phyloP scores from a whole-genome alignment of 176 grass and related monocot genomes.

The Saccharum officinarum region DNA sequence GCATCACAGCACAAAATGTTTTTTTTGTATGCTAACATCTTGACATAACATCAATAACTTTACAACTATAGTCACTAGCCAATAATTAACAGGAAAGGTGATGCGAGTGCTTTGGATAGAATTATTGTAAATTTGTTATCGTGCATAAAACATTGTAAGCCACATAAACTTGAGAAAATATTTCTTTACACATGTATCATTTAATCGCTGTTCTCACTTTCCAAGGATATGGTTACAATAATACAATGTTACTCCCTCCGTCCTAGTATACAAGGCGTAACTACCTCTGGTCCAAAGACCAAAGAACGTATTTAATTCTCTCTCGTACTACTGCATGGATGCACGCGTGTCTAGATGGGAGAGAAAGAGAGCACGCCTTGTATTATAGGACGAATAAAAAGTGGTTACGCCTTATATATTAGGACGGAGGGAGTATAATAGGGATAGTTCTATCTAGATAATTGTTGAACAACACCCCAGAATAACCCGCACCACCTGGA shows the following conservation, averaged over 20 bases:
- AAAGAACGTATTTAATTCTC: no score
- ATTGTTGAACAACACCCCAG: neutral
- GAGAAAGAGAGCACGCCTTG: no score
- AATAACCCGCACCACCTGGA: neutral
- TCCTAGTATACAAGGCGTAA: no score
- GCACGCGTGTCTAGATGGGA: no score
- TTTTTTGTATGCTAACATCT: neutral
- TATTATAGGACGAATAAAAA: no score
- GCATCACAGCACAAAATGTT: neutral
- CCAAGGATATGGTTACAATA: constrained; percentile 7
- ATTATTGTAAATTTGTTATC: neutral
- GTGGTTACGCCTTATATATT: no score
- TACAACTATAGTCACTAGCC: constrained; percentile 4
- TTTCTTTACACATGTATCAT: constrained; percentile 13
- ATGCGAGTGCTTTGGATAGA: constrained; percentile 3
- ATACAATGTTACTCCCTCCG: neutral
- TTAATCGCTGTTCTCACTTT: neutral
- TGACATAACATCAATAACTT: neutral
- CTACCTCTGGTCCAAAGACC: no score
- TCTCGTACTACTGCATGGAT: no score
- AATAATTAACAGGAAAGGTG: constrained; percentile 13
- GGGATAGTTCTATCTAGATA: neutral
- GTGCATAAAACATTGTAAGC: constrained; percentile 1
- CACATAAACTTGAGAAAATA: constrained; percentile 22
- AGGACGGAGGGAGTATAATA: neutral